Conservation (phyloP, 2,329 filamentous ascomycete genomes). For the Pyricularia grisea region DNA sequence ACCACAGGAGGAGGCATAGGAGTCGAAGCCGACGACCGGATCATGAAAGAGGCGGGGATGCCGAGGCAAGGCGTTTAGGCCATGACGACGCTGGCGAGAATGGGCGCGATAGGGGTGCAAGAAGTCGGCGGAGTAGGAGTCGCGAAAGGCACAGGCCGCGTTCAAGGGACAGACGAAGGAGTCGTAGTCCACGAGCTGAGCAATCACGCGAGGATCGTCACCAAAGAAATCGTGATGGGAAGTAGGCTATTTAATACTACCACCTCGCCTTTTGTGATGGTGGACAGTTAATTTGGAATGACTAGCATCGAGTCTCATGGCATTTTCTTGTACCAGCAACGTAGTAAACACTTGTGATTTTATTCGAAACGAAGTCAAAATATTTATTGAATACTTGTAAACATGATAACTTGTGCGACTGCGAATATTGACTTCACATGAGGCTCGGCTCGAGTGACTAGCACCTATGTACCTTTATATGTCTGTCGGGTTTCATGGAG, state of each 20-base stretch:
- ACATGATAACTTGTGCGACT: background rate
- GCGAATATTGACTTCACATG: background rate
- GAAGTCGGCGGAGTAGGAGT: constrained; percentile 9
- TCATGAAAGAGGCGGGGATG: background rate
- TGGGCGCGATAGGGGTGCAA: background rate
- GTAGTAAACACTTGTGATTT: background rate
- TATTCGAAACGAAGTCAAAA: background rate
- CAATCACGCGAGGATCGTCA: constrained; percentile 4
- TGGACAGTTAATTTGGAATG: background rate
- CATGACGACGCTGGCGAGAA: background rate
- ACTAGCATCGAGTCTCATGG: background rate
- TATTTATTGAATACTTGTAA: background rate
- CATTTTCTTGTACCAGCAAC: background rate
- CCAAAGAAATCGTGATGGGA: constrained; percentile 1
- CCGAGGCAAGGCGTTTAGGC: background rate
- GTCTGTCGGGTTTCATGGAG: background rate
- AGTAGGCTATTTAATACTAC: constrained; percentile 1
- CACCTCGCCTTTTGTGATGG: background rate
- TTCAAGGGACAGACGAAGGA: constrained; percentile 10
- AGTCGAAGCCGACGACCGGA: constrained; percentile 8
- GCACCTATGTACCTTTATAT: background rate
- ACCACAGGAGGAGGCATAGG: constrained; percentile 13
- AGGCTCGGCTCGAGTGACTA: background rate
- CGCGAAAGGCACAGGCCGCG: constrained; percentile 16
- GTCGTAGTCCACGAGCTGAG: constrained; percentile 18